Evolutionary conservation across 2,329 filamentous ascomycete species (phyloP), one percentile per base, ranked within the genome.

Genomic region (Alternaria arborescens): DNA sequence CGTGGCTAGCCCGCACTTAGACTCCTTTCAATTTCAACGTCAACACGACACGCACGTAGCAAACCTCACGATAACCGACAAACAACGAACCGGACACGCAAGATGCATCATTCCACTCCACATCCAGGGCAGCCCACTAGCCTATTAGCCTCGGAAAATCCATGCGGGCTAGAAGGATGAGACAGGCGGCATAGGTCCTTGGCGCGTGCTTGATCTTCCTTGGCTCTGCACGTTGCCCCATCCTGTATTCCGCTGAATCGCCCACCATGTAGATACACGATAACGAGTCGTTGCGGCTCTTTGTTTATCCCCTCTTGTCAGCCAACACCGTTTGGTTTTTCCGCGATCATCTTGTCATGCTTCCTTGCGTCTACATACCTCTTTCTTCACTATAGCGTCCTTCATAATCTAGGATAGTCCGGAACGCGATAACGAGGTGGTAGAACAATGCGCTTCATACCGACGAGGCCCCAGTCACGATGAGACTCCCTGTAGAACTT

Each of bases 211-310:
- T 52, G 60, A 55, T 52, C 56, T 34, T 26, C 32, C 46, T 50
- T 50, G 46, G 46, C 46, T 50, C 46, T 50, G 46, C 46, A 36
- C 46, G 32, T 36, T 24, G 46, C 30, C 46, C 30, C 46, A 38
- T 50, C 46, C 18, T 50, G 16, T 20, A 38, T 36, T 38, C 46
- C 20, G 34, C 22, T 38, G 30, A 44, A 52, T 34, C 20, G 22
- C 55, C 28, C 55, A 18, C 44, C 43, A 59, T 54, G 55, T 55
- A 30, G 34, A 52, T 41, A 55, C 56, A 46, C 56, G 55, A 60
- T 44, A 51, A 56, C n/a, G 24, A n/a, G 18, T 44, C 18, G n/a
- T 36, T 32, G 14, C 24, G 42, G 48, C 42, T 36, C 34, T 48
- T 30, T 36, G 36, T n/a, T 40, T 18, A n/a, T 41, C 44, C n/a